Base-by-base conservation (phyloP, 2,329 filamentous ascomycete species). In the Ceratocystis lukuohia region DNA sequence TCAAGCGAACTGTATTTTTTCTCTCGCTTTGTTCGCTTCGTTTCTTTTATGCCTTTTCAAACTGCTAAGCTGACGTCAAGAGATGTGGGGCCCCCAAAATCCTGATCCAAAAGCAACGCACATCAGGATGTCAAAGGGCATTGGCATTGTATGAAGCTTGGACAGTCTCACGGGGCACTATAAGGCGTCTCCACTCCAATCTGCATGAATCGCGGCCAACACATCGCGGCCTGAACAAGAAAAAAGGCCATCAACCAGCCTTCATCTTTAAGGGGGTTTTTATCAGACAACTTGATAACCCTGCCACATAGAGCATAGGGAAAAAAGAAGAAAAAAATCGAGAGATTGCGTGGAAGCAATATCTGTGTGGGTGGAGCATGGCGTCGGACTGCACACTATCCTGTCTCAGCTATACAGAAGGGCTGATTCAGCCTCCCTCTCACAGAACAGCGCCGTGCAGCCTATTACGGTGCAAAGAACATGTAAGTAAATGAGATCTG, bases 121-220 rank as follows among this genome's bases (percentile, higher is more conserved):
- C 28, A 33, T 17, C 8, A 25, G 30, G 12, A 57, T 28, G 53
- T 57, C 53, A 57, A 22, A 30, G 15, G 28, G 12, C 28, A 15
- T 53, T 12, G 10, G 22, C 48, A 22, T 59, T 59, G 56, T 20
- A 59, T n/a, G n/a, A 59, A 59, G 56, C 56, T 59, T 59, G 28
- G 56, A 59, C 56, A n/a, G 15, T 17, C 25, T 59, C 56, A 37
- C 56, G n/a, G 56, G 33, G 56, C 56, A 59, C 56, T 59, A 5
- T 37, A n/a, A 8, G 56, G 56, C 56, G 17, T 25, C 28, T 33
- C 33, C 30, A 28, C 30, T 15, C 17, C 3, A 30, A 33, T 59
- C 28, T 25, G 56, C 56, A 59, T 59, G 30, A 59, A 59, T 59
- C 28, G n/a, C 28, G 28, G 22, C 28, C 53, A 57, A 57, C 53